These are phyloP conservation scores for Kodamaea hsintzibuensis DNA, from an alignment of 805 yeast genomes.

Conservation along the genomic window DNA sequence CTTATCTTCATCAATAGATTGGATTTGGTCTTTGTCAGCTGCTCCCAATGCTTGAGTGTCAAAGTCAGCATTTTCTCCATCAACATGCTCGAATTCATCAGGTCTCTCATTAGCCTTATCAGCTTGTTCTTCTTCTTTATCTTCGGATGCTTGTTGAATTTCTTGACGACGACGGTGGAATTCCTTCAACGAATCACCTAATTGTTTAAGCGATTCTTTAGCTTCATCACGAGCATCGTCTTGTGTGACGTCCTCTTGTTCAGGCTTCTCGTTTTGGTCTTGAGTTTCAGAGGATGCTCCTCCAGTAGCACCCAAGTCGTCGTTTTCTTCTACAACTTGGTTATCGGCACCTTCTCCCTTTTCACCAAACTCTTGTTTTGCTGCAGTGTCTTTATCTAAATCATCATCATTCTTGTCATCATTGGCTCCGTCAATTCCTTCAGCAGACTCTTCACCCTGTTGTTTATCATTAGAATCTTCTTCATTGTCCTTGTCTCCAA, in stretches of 20 bases:
- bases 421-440: slow-evolving; percentile 57
- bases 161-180: slow-evolving; percentile 90
- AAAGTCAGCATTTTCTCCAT: slow-evolving; percentile 72
- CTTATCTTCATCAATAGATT: slow-evolving; percentile 73
- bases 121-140: slow-evolving; percentile 42
- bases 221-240: slow-evolving; percentile 67
- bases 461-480: slow-evolving; percentile 26
- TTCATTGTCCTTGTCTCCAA: slow-evolving; percentile 27
- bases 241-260: slow-evolving; percentile 38
- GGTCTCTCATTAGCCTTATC: slow-evolving; percentile 63
- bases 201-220: slow-evolving; percentile 75
- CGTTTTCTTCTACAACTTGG: slow-evolving; percentile 55
- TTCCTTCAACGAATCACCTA: slow-evolving; percentile 90
- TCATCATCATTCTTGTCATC: slow-evolving; percentile 44
- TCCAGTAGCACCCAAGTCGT: slow-evolving; percentile 71
- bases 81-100: slow-evolving; percentile 83
- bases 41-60: slow-evolving; percentile 94
- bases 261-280: slow-evolving; percentile 39
- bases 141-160: slow-evolving; percentile 62
- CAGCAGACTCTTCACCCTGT: slow-evolving; percentile 25
- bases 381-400: slow-evolving; percentile 57
- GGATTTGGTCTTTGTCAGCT: slow-evolving; percentile 77
- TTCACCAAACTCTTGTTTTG: slow-evolving; percentile 60
- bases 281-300: slow-evolving; percentile 40
- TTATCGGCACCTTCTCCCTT: slow-evolving; percentile 63